Base-by-base conservation (phyloP, 495 filamentous ascomycete species). In the Massariosphaeria phaeospora region DNA sequence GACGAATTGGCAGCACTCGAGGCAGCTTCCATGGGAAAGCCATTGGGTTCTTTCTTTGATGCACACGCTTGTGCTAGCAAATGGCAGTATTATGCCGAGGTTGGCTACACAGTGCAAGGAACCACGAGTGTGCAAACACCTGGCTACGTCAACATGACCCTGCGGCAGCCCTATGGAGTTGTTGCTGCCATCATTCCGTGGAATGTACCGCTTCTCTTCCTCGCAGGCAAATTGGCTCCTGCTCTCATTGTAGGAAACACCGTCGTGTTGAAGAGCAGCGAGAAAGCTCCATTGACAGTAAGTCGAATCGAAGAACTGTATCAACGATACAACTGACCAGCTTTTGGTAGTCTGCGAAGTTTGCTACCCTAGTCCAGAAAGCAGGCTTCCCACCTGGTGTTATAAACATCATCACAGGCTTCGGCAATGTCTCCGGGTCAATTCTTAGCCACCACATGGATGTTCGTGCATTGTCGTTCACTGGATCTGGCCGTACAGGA, bases 1-100 rank as follows among this genome's bases (percentile, higher is more conserved):
- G 48, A 65, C 2, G 76, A 82, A 57, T 68, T 86, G 15, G 76
- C 76, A 3, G 63, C 66, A 10, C 70, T 86, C 18, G 78, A 81
- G 18, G 75, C 76, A 18, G 62, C 76, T 24, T 73, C 72, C 11
- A 79, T 79, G 75, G 78, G 79, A 18, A 58, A 66, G 41, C 73
- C 75, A 13, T 50, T 75, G 0, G 64, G 56, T 2, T 44, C 21
- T 1, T 75, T 67, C 66, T 69, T 70, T 66, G 71, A 74, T 50
- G 61, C 61, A 3, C 34, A 29, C 6, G 45, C 30, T 29, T 48
- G 50, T 8, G 66, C 67, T 6, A 13, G 23, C 1, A 27, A 41
- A 13, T 67, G 57, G 34, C 53, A 63, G 3, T 55, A 67, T 41
- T 65, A 51, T 25, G 62, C 66, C 8, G 55, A 64, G 29, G 61